A percentile compares a stretch with the other conserved stretches of the same genome.
Evolutionary conservation across 1,284 basidiomycete species (phyloP).

Genomic region (Meira miltonrushii): DNA sequence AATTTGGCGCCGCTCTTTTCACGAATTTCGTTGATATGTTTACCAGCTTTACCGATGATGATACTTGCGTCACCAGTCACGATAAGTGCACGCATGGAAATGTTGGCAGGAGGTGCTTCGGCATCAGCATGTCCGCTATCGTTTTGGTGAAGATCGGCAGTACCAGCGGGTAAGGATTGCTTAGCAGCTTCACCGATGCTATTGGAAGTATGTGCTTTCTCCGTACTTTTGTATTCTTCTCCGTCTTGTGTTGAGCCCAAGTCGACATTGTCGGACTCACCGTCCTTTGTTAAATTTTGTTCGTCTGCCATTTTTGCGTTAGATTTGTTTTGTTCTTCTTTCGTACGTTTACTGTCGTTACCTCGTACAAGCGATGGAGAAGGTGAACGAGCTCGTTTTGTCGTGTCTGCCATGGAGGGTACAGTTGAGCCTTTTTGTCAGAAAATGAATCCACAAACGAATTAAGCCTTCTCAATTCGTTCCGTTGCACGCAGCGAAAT

Average conservation of each 20-base stretch:
- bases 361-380: conserved; percentile 21
- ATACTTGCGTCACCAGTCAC: conserved; percentile 98
- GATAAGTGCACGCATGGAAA: conserved; percentile 62
- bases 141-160: background rate
- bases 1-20: conserved; percentile 89
- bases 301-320: conserved; percentile 3
- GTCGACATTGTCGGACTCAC: conserved; percentile 35
- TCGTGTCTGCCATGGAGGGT: conserved; percentile 30
- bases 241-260: conserved; percentile 26
- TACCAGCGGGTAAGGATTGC: conserved; percentile 15
- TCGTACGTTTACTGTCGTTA: conserved; percentile 28
- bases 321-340: conserved; percentile 22
- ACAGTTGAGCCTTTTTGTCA: too few relatives aligned
- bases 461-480: too few relatives aligned
- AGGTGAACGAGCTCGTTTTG: conserved; percentile 34
- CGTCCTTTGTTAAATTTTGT: conserved; percentile 6
- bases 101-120: conserved; percentile 22
- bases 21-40: conserved; percentile 96
- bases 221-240: conserved; percentile 14
- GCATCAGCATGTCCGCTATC: conserved; percentile 11
- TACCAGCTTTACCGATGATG: conserved; percentile 94
- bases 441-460: too few relatives aligned
- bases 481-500: too few relatives aligned
- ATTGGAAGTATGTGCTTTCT: conserved; percentile 18
- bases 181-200: conserved; percentile 18